Percentiles rank a stretch among this genome's conserved stretches.
Conservation (phyloP, 2,329 filamentous ascomycete genomes). For the Graphiopsis chlorocephala region DNA sequence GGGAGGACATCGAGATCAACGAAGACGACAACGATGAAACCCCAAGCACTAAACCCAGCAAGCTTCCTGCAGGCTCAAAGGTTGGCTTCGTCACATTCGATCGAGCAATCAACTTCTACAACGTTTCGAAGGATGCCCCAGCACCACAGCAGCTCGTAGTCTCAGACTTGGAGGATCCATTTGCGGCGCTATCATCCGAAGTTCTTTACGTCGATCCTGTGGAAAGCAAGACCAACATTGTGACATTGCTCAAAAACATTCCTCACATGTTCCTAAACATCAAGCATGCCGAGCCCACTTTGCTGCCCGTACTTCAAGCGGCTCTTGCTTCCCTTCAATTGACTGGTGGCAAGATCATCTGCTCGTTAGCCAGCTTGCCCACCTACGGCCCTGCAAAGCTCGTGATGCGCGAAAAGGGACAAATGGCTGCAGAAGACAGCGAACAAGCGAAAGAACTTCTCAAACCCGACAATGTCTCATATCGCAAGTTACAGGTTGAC, state of each 20-base stretch:
- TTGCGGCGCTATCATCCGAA: slow-evolving; percentile 77
- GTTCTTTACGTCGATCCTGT: slow-evolving; percentile 93
- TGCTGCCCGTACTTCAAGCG: slow-evolving; percentile 80
- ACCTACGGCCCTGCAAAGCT: slow-evolving; percentile 88
- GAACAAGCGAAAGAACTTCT: slow-evolving; percentile 92
- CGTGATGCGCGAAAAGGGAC: slow-evolving; percentile 80
- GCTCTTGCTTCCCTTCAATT: slow-evolving; percentile 78
- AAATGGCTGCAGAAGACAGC: slow-evolving; percentile 77
- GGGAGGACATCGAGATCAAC: slow-evolving; percentile 54
- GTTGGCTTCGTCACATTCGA: slow-evolving; percentile 96
- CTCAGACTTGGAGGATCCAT: slow-evolving; percentile 95
- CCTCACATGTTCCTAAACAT: slow-evolving; percentile 82
- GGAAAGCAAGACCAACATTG: slow-evolving; percentile 83
- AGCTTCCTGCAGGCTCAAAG: slow-evolving; percentile 74
- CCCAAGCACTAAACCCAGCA: slow-evolving; percentile 44
- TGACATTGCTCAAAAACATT: slow-evolving; percentile 76
- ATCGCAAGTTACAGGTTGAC: slow-evolving; percentile 80
- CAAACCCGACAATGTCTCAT: slow-evolving; percentile 82
- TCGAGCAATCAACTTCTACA: slow-evolving; percentile 97
- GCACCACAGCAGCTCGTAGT: slow-evolving; percentile 98
- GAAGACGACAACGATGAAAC: slow-evolving; percentile 55
- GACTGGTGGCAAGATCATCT: slow-evolving; percentile 90
- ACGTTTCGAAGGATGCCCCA: slow-evolving; percentile 74
- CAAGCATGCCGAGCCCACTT: slow-evolving; percentile 86
- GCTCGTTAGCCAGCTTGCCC: slow-evolving; percentile 80